These are phyloP conservation scores for Talaromyces marneffei DNA, from an alignment of 2,329 filamentous ascomycete species.

Conservation along the genomic window DNA sequence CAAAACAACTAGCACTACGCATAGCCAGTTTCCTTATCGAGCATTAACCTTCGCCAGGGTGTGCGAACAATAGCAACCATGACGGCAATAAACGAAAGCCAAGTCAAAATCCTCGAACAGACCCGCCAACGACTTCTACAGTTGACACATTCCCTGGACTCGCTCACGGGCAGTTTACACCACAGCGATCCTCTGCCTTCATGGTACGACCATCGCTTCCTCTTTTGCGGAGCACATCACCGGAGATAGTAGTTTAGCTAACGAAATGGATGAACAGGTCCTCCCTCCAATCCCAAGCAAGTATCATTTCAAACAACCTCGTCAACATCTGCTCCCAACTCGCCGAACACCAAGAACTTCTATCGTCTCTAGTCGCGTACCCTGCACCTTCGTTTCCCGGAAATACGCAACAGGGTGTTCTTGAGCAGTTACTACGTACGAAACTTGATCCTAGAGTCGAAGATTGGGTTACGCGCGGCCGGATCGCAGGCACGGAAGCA, in stretches of 20 bases:
- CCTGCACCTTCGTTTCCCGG: slow-evolving; percentile 71
- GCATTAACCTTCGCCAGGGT: not conserved
- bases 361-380: slow-evolving; percentile 65
- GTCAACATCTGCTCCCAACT: slow-evolving; percentile 60
- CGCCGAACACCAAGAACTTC: slow-evolving; percentile 59
- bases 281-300: slow-evolving; percentile 65
- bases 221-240: not conserved
- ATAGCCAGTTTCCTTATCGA: not conserved
- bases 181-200: slow-evolving; percentile 61
- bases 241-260: not conserved
- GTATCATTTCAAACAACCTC: slow-evolving; percentile 67
- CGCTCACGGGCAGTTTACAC: slow-evolving; percentile 56
- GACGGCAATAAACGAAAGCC: slow-evolving; percentile 35
- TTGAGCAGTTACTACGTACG: slow-evolving; percentile 69
- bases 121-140: slow-evolving; percentile 63
- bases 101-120: slow-evolving; percentile 62
- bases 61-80: slow-evolving; percentile 20
- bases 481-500: slow-evolving; percentile 33
- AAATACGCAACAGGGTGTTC: slow-evolving; percentile 55
- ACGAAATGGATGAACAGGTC: slow-evolving; percentile 43
- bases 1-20: not conserved
- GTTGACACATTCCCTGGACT: slow-evolving; percentile 62
- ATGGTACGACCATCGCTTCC: slow-evolving; percentile 46
- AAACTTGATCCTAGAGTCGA: slow-evolving; percentile 76
- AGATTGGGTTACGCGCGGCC: slow-evolving; percentile 62